Evolutionary conservation across 495 filamentous ascomycete genomes (phyloP), one percentile per base, ranked within the genome.

Genomic region (Aspergillus affinis): DNA sequence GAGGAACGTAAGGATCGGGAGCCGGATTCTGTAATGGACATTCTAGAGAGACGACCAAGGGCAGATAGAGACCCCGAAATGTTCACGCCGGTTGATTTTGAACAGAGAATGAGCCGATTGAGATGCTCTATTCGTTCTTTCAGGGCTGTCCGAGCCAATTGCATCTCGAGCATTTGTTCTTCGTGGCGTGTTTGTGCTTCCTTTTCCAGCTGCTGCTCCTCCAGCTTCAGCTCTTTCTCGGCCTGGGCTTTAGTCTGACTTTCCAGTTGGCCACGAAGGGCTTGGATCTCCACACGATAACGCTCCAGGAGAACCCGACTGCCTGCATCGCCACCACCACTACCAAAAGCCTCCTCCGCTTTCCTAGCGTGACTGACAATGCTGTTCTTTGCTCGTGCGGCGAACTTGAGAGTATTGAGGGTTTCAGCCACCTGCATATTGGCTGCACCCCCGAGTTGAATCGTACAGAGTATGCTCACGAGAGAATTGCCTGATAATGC

Each of bases 41-140:
- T 79, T 62, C 90, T 81, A 8, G 86, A 81, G 48, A 89, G 82
- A 58, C 87, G 85, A 17, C 90, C 87, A 63, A 92, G 80, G 6
- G 88, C 84, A 60, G 89, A 90, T 52, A 88, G 83, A 9, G 85
- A 87, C 18, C 88, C 84, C 52, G 85, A 86, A 13, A 59, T 75
- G 71, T 98, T 98, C 49, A 98, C 94, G 18, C 94, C 94, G 0
- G 90, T 90, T 15, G 92, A 97, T 67, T 97, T 97, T 17, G 94
- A 98, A 68, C 89, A 93, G 27, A 98, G 78, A 62, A 98, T 97
- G 12, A 98, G 82, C 20, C 94, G 89, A 72, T 97, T 98, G 6
- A 98, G 83, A 76, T 98, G 94, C 74, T 97, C 93, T 62, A 98
- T 98, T 27, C 94, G 87, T 74, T 98, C 93, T 67, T 98, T 98